Percentiles rank a stretch among this genome's conserved stretches.
phyloP scores from a whole-genome alignment of 1,284 basidiomycete species.

The Leccinum insolens region DNA sequence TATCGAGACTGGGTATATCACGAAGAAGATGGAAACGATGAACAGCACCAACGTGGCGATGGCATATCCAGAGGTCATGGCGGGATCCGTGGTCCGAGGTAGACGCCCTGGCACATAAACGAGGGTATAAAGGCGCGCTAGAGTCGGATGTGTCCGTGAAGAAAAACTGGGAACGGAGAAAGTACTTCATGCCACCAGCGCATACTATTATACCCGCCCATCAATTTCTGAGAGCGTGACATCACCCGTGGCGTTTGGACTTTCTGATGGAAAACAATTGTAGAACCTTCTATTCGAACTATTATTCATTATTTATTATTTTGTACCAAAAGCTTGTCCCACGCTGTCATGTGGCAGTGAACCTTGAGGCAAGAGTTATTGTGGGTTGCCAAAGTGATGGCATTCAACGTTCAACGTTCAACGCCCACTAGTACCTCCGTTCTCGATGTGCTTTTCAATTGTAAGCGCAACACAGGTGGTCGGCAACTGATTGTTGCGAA shows the following conservation, averaged over 20 bases:
- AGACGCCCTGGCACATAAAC: background rate
- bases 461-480: background rate
- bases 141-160: background rate
- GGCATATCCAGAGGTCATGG: conserved; percentile 50
- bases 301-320: background rate
- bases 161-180: background rate
- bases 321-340: background rate
- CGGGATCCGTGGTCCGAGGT: background rate
- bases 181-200: background rate
- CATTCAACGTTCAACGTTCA: background rate
- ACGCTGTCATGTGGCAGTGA: background rate
- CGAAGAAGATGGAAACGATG: conserved; percentile 71
- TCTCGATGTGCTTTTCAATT: background rate
- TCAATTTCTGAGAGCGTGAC: no score
- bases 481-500: background rate
- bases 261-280: background rate
- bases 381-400: no score
- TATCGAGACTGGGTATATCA: conserved; percentile 66
- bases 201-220: background rate
- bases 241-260: background rate
- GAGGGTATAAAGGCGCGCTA: background rate
- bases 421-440: no score
- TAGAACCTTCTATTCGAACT: background rate
- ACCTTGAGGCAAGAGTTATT: background rate
- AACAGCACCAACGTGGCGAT: conserved; percentile 75